A percentile compares a stretch with the other conserved stretches of the same genome.
Conservation (phyloP, 192 early-diverging fungal genomes). For the Chytriomyces hyalinus region DNA sequence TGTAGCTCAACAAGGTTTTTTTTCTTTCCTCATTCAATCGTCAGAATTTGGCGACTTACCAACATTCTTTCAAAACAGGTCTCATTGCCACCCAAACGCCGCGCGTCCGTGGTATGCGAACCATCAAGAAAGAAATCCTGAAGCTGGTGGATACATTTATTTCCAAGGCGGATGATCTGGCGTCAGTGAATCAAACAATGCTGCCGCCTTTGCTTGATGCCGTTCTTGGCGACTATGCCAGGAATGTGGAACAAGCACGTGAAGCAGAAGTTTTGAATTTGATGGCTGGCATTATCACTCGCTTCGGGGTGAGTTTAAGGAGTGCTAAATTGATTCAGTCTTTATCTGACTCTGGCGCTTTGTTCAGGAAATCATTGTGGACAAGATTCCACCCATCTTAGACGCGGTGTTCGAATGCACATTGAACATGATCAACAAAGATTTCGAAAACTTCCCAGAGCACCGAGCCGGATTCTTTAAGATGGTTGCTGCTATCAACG, state of each 20-base stretch:
- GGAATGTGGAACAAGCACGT: constrained; percentile 84
- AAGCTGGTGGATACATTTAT: constrained; percentile 94
- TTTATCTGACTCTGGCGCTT: not conserved
- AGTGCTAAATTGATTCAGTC: not conserved
- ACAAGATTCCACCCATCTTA: constrained; percentile 84
- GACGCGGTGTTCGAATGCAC: constrained; percentile 96
- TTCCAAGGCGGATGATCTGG: constrained; percentile 84
- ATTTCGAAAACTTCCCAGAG: constrained; percentile 97
- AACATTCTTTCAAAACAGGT: constrained; percentile 46
- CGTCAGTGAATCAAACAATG: constrained; percentile 78
- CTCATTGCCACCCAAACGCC: constrained; percentile 91
- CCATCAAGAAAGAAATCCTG: constrained; percentile 96
- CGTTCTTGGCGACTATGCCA: constrained; percentile 86
- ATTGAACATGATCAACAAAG: constrained; percentile 99
- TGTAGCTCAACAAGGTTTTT: constrained; percentile 72
- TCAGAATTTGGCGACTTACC: not conserved
- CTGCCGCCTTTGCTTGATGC: constrained; percentile 91
- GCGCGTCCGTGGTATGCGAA: constrained; percentile 85
- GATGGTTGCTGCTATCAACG: constrained; percentile 88
- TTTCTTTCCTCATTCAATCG: not conserved
- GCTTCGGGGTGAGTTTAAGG: constrained; percentile 67
- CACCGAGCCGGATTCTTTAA: constrained; percentile 95
- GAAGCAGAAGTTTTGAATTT: constrained; percentile 96
- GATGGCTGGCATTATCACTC: constrained; percentile 84
- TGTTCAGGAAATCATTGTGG: constrained; percentile 71